Evolutionary conservation across 768 basidiomycete genomes (phyloP).

Genomic region (Tylopilus intermedius): DNA sequence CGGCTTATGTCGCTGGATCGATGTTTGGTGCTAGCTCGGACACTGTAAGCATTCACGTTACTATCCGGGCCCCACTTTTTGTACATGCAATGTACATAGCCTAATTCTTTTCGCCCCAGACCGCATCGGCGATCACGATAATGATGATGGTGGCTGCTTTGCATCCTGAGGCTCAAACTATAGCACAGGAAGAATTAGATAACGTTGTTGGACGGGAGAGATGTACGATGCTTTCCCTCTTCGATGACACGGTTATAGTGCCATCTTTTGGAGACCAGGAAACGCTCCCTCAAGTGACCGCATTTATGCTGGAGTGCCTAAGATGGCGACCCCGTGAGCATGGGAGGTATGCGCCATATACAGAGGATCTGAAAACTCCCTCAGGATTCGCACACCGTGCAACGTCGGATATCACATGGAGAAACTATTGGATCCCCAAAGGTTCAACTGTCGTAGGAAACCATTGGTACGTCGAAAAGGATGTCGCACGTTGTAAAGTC

Average conservation of each 20-base stretch:
- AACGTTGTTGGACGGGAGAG: constrained; percentile 40
- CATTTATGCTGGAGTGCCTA: constrained; percentile 29
- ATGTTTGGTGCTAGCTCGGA: constrained; percentile 43
- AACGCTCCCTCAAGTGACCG: constrained; percentile 15
- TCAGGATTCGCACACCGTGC: too few species aligned
- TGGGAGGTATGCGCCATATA: constrained; percentile 18
- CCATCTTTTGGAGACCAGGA: constrained; percentile 35
- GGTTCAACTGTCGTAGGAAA: too few species aligned
- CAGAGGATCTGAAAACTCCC: too few species aligned
- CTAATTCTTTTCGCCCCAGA: constrained; percentile 14
- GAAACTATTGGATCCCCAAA: too few species aligned
- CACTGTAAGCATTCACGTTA: constrained; percentile 25
- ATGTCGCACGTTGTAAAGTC: too few species aligned
- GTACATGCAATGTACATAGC: too few species aligned
- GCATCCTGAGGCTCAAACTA: constrained; percentile 45
- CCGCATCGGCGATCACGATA: constrained; percentile 46
- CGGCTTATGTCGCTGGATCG: constrained; percentile 37
- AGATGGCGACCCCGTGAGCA: constrained; percentile 36
- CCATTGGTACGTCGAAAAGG: too few species aligned
- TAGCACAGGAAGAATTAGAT: constrained; percentile 52
- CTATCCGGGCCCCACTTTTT: too few species aligned
- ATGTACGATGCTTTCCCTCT: constrained; percentile 8
- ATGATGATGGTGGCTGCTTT: constrained; percentile 51
- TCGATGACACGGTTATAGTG: constrained; percentile 16
- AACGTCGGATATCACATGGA: too few species aligned